Evolutionary conservation across 805 yeast species (phyloP).

Genomic region (Teunomyces atbi): DNA sequence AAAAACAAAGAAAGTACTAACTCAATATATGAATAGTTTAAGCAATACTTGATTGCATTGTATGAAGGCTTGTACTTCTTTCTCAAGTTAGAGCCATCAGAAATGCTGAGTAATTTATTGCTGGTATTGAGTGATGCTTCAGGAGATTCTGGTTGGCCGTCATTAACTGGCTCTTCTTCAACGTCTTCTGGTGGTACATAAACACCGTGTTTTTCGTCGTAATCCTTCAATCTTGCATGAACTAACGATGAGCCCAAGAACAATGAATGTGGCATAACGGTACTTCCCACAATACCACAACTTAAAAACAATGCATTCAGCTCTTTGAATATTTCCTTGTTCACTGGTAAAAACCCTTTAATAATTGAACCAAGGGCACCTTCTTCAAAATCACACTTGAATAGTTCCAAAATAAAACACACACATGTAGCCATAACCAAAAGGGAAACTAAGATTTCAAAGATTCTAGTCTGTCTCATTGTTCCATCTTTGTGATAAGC

Average conservation of each 20-base stretch:
- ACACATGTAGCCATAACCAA: constrained; percentile 71
- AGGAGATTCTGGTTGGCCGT: neutral
- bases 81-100: constrained; percentile 30
- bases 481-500: constrained; percentile 78
- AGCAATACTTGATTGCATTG: constrained; percentile 40
- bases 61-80: constrained; percentile 41
- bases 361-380: constrained; percentile 52
- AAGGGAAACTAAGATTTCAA: constrained; percentile 70
- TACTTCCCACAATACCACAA: constrained; percentile 47
- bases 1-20: constrained; percentile 39
- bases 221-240: constrained; percentile 43
- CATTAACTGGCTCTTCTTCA: constrained; percentile 1
- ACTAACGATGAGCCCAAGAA: constrained; percentile 45
- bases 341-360: constrained; percentile 66
- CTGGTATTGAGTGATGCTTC: constrained; percentile 13
- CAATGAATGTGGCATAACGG: constrained; percentile 48
- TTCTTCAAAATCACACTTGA: constrained; percentile 50
- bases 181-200: constrained; percentile 1
- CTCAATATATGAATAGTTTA: constrained; percentile 40
- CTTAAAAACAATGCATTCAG: constrained; percentile 40
- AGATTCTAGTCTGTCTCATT: constrained; percentile 68
- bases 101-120: constrained; percentile 19
- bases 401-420: constrained; percentile 72
- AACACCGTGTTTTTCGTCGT: constrained; percentile 33
- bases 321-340: constrained; percentile 29